A percentile compares a stretch with the other conserved stretches of the same genome.
Evolutionary conservation across 2,329 filamentous ascomycete genomes (phyloP).

Genomic region (Hysterium pulicare): DNA sequence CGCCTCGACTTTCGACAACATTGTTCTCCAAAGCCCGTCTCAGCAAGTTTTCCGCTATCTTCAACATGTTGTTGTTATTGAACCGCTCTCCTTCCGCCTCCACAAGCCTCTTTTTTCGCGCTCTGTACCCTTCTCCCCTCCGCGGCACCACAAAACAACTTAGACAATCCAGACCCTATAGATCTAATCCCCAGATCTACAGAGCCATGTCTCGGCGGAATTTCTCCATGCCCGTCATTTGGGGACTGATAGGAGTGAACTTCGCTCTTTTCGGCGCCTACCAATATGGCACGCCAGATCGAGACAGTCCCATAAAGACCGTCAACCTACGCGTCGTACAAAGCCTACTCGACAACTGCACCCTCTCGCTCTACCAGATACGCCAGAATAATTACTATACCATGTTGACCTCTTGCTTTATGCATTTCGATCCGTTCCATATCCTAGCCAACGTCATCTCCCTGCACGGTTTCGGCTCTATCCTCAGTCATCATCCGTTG

Average conservation of each 20-base stretch:
- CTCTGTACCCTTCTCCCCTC: too few species aligned
- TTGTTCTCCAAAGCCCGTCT: too few species aligned
- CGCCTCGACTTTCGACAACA: too few species aligned
- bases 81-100: too few species aligned
- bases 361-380: conserved; percentile 25
- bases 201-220: too few species aligned
- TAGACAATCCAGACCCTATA: too few species aligned
- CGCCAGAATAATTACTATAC: conserved; percentile 35
- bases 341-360: conserved; percentile 27
- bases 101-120: too few species aligned
- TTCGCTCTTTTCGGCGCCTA: conserved; percentile 37
- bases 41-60: too few species aligned
- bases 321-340: conserved; percentile 8
- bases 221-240: conserved; percentile 29
- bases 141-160: too few species aligned
- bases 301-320: conserved; percentile 12
- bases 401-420: conserved; percentile 39
- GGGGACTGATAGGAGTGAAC: conserved; percentile 40
- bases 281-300: conserved; percentile 27
- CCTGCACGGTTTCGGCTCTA: conserved; percentile 35
- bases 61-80: too few species aligned
- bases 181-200: too few species aligned
- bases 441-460: conserved; percentile 42
- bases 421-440: conserved; percentile 36
- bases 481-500: conserved; percentile 28